Percentiles rank a stretch among this genome's conserved stretches.
Evolutionary conservation across 2,329 filamentous ascomycete species (phyloP).

Genomic region (Colletotrichum caudatum): DNA sequence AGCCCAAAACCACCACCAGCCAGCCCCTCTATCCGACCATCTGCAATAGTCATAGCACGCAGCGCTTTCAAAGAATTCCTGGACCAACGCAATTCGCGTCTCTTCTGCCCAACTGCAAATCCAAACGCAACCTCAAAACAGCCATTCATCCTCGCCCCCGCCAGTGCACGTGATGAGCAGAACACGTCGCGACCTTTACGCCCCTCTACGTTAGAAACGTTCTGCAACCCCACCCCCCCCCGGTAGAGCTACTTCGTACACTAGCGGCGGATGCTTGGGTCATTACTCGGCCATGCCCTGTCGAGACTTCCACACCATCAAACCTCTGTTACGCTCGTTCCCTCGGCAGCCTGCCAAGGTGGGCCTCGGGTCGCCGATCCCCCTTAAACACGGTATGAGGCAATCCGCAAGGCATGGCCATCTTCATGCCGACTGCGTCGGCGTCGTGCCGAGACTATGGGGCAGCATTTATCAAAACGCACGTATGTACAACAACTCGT

Average conservation of each 20-base stretch:
- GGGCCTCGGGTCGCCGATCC: slow-evolving; percentile 1
- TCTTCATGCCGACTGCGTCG: slow-evolving; percentile 1
- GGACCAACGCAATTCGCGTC: background rate
- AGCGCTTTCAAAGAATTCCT: background rate
- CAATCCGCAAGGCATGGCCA: slow-evolving; percentile 11
- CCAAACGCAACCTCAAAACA: background rate
- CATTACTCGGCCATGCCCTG: slow-evolving; percentile 9
- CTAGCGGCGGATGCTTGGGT: background rate
- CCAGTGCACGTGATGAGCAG: background rate
- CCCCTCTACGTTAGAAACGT: background rate
- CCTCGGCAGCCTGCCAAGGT: background rate
- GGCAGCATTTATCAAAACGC: background rate
- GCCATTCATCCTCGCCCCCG: background rate
- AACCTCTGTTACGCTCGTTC: slow-evolving; percentile 14
- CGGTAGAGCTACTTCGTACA: background rate
- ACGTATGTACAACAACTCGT: background rate
- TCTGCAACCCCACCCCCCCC: background rate
- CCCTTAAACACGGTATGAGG: slow-evolving; percentile 10
- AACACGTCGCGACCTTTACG: background rate
- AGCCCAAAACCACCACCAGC: slow-evolving; percentile 5
- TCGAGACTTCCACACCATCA: slow-evolving; percentile 3
- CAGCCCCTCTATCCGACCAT: background rate
- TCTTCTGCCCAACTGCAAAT: background rate
- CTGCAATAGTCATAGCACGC: background rate
- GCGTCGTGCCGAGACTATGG: background rate